A percentile compares a stretch with the other conserved stretches of the same genome.
Evolutionary conservation across 768 basidiomycete genomes (phyloP).

Genomic region (Collybia mongolica): DNA sequence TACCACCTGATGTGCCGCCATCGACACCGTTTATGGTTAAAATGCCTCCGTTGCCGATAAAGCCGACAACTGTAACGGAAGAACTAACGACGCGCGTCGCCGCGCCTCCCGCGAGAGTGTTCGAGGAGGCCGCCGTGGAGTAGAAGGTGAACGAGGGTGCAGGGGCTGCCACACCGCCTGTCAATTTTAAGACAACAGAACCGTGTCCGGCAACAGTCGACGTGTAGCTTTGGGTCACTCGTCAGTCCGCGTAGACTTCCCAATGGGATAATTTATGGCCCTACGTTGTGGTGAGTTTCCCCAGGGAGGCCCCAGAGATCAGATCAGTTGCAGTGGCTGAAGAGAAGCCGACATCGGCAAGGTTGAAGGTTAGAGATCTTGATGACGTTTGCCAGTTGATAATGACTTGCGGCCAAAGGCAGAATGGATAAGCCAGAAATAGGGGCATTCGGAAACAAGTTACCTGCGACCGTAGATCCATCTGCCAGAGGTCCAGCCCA

Average conservation of each 20-base stretch:
- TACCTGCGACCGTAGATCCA: conserved; percentile 45
- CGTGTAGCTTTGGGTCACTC: conserved; percentile 27
- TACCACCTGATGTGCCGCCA: conserved; percentile 39
- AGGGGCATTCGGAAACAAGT: conserved; percentile 5
- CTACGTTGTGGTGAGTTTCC: conserved; percentile 34
- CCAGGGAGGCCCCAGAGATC: conserved; percentile 36
- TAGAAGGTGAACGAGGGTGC: conserved; percentile 34
- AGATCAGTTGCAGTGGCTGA: conserved; percentile 40
- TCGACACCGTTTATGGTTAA: conserved; percentile 41
- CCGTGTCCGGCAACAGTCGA: conserved; percentile 32
- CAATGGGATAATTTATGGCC: conserved; percentile 2
- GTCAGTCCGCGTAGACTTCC: too few relatives aligned
- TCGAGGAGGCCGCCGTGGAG: conserved; percentile 28
- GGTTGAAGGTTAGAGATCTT: conserved; percentile 37
- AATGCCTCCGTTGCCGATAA: conserved; percentile 41
- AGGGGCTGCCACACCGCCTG: conserved; percentile 21
- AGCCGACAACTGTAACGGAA: conserved; percentile 37
- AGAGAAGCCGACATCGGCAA: conserved; percentile 40
- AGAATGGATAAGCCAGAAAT: background rate
- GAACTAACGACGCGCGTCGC: conserved; percentile 31
- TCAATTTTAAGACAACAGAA: conserved; percentile 35
- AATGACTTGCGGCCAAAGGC: conserved; percentile 26
- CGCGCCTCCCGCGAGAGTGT: conserved; percentile 37
- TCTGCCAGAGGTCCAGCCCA: conserved; percentile 48
- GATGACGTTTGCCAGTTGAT: conserved; percentile 42